Evolutionary conservation across 768 basidiomycete species (phyloP).

Genomic region (Podaxis sp.): DNA sequence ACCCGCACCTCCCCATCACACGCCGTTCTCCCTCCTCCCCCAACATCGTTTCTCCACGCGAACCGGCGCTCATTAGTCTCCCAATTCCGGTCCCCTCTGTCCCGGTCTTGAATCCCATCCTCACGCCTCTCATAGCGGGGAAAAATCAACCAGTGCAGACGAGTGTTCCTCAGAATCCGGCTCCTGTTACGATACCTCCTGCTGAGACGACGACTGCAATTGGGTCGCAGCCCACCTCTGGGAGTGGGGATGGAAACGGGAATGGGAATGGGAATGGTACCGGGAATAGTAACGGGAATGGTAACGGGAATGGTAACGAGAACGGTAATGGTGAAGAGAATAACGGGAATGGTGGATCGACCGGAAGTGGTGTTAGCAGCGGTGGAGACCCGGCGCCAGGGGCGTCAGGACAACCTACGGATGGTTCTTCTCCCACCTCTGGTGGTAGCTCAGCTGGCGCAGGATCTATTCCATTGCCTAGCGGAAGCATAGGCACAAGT

Average conservation of each 20-base stretch:
- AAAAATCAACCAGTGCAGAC: conserved; percentile 12
- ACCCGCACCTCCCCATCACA: background rate
- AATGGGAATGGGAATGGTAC: conserved; percentile 12
- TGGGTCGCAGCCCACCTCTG: conserved; percentile 9
- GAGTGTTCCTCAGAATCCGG: background rate
- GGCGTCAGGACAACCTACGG: background rate
- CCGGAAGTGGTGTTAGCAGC: background rate
- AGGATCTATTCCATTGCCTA: background rate
- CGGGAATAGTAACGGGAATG: conserved; percentile 10
- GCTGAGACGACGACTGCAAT: conserved; percentile 10
- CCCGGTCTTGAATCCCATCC: conserved; percentile 34
- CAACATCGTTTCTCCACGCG: conserved; percentile 20
- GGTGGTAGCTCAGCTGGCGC: background rate
- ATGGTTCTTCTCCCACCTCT: conserved; percentile 3
- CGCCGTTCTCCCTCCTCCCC: background rate
- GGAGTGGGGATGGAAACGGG: conserved; percentile 10
- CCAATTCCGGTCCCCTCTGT: conserved; percentile 35
- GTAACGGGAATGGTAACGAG: conserved; percentile 14
- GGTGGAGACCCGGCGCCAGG: background rate
- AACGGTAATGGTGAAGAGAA: conserved; percentile 5
- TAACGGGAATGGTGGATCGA: background rate
- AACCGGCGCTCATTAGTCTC: conserved; percentile 33
- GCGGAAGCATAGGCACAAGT: background rate
- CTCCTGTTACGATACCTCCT: conserved; percentile 13
- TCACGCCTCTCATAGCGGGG: conserved; percentile 28